These are phyloP conservation scores for Psidium guajava DNA, from an alignment of 345 rosid species.

Conservation along the genomic window DNA sequence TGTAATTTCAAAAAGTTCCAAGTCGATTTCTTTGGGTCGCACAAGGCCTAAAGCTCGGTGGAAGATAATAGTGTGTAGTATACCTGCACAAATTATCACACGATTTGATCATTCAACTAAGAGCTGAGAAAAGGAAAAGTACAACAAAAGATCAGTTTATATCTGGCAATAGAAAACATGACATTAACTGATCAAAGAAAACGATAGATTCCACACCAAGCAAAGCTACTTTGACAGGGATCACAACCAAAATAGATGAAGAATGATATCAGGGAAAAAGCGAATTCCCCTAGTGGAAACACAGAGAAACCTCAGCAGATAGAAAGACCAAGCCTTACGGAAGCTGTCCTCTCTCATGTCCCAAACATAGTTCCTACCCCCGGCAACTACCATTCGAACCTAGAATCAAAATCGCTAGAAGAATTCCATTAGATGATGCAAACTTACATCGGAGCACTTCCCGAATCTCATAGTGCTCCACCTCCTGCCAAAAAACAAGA, in stretches of 20 bases:
- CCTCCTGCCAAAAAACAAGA: constrained; percentile 36
- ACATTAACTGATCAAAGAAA: background rate
- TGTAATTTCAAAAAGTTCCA: constrained; percentile 80
- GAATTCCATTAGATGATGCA: background rate
- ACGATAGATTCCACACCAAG: background rate
- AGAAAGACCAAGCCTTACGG: background rate
- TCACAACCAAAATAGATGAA: background rate
- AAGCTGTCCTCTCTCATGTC: background rate
- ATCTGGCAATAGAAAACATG: too few species aligned
- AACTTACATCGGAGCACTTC: constrained; percentile 85
- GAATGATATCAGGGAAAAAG: background rate
- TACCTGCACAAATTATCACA: constrained; percentile 40
- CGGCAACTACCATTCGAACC: background rate
- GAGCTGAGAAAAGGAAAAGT: too few species aligned
- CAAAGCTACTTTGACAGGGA: background rate
- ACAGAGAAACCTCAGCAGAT: background rate
- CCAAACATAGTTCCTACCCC: background rate
- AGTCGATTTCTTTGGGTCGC: constrained; percentile 86
- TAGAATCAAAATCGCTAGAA: background rate
- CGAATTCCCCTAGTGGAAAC: background rate
- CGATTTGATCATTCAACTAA: background rate
- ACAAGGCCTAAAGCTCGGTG: constrained; percentile 90
- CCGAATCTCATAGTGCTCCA: constrained; percentile 71
- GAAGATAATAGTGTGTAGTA: constrained; percentile 80
- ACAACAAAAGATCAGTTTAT: too few species aligned